Evolutionary conservation across 163 green algal species (phyloP), one percentile per base, ranked within the genome.

Genomic region (Coccomyxa subellipsoidea): DNA sequence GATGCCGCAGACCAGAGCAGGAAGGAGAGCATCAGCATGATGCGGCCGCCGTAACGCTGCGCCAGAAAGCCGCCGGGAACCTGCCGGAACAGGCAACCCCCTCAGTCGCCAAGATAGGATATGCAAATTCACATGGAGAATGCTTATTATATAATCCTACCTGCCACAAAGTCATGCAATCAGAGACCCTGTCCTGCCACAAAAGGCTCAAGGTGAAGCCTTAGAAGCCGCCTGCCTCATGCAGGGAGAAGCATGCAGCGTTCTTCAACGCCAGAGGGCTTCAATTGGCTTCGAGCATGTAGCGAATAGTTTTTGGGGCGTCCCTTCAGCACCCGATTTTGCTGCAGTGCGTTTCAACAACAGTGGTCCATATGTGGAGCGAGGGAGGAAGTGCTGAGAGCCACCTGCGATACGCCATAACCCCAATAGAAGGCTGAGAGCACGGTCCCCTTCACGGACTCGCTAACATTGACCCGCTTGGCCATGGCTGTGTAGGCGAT

Each of bases 351-450:
- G n/a, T n/a, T n/a, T n/a, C n/a, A n/a, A n/a, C n/a, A n/a, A n/a
- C n/a, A n/a, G n/a, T n/a, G n/a, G n/a, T n/a, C n/a, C n/a, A n/a
- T n/a, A n/a, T n/a, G n/a, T n/a, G n/a, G n/a, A n/a, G n/a, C n/a
- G n/a, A n/a, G n/a, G 8, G 32, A 34, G 18, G 18, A 69, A 38
- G 54, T 4, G 59, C 54, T 10, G 54, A 35, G 1, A 21, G 9
- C 7, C 77, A 91, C 91, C 91, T 98, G 96, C 7, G 95, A 97
- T 0, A 97, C 59, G 2, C 87, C 96, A 72, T 99, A 99, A 35
- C 96, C 96, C 89, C 95, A 98, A 86, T 96, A 99, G 80, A 99
- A 99, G 25, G 95, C 92, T 0, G 92, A 97, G 34, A 99, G 86
- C 15, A 99, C 95, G 0, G 87, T 92, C 8, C 96, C 96, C 77